Evolutionary conservation across 1,284 basidiomycete genomes (phyloP), one percentile per base, ranked within the genome.

Genomic region (Microbotryum violaceum): DNA sequence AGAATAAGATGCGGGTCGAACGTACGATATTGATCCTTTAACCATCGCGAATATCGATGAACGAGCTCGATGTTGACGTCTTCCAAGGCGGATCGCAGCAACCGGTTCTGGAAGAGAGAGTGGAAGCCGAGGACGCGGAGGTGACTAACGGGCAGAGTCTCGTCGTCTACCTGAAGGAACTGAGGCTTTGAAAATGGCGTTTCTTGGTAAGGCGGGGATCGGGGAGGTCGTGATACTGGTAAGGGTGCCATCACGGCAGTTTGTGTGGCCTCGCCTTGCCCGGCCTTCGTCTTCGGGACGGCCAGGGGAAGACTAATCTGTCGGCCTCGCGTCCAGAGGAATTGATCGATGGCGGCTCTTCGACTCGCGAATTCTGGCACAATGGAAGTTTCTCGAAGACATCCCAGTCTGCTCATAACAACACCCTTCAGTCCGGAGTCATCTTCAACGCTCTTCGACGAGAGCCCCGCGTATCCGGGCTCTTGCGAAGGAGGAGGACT

Each of bases 1-100:
- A 57, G 31, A 21, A 60, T 42, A 6, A 63, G 31, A 12, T 60
- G 52, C 4, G 62, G 62, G 33, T 62, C 61, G 5, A n/a, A n/a
- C 3, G 47, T 53, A 14, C 10, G 23, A 23, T 23, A 7, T 4
- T 46, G 37, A 8, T 21, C 4, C 4, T 31, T 1, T 1, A 21
- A 0, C 37, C 42, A 58, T 53, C 61, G 52, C 14, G 57, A 54
- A 2, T 44, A 20, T 0, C 62, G 62, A 49, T 60, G 55, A 3
- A 63, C 25, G 49, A 45, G 23, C 10, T 42, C n/a, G 48, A 57
- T 14, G n/a, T 27, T 20, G 1, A 27, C n/a, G 1, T 18, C n/a
- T 12, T 14, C 6, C 3, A 63, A 42, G 1, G 49, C 58, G 16
- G 45, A 21, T 27, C 50, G 29, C 23, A 57, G 58, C 16, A 27